phyloP scores from a whole-genome alignment of 108 stramenopile genomes.

The Skeletonema grethae region DNA sequence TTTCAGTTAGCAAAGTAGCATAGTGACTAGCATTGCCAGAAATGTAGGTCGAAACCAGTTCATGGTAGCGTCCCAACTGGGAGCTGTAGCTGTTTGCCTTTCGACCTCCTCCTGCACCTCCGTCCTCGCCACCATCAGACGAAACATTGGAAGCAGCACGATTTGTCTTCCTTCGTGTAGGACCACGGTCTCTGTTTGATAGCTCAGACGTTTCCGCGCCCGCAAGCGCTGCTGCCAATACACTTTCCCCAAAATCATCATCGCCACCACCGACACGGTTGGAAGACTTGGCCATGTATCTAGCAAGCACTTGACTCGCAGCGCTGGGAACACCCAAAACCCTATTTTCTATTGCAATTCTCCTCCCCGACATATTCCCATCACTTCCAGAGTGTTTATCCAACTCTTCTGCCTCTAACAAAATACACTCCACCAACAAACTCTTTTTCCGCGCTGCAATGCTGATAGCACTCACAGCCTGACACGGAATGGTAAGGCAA shows the following conservation, averaged over 20 bases:
- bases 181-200: conserved; percentile 8
- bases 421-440: conserved; percentile 59
- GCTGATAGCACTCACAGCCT: conserved; percentile 35
- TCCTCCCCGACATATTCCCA: background rate
- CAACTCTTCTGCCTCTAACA: conserved; percentile 33
- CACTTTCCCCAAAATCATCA: background rate
- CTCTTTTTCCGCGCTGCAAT: conserved; percentile 78
- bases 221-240: conserved; percentile 15
- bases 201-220: conserved; percentile 6
- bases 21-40: conserved; percentile 35
- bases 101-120: background rate
- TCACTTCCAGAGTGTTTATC: conserved; percentile 16
- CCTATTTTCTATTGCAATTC: conserved; percentile 16
- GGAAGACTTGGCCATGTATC: conserved; percentile 31
- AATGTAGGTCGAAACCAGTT: conserved; percentile 39
- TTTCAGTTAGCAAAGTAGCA: conserved; percentile 35
- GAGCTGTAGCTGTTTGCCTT: conserved; percentile 1
- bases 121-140: background rate
- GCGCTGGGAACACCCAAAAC: conserved; percentile 34
- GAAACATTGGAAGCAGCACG: conserved; percentile 8
- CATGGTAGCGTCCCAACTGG: conserved; percentile 39
- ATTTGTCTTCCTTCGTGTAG: conserved; percentile 11
- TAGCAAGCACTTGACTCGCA: conserved; percentile 24
- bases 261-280: conserved; percentile 30
- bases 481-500: conserved; percentile 61